Base-by-base conservation (phyloP, 2,329 filamentous ascomycete genomes). In the Hawksworthiomyces lignivorus region DNA sequence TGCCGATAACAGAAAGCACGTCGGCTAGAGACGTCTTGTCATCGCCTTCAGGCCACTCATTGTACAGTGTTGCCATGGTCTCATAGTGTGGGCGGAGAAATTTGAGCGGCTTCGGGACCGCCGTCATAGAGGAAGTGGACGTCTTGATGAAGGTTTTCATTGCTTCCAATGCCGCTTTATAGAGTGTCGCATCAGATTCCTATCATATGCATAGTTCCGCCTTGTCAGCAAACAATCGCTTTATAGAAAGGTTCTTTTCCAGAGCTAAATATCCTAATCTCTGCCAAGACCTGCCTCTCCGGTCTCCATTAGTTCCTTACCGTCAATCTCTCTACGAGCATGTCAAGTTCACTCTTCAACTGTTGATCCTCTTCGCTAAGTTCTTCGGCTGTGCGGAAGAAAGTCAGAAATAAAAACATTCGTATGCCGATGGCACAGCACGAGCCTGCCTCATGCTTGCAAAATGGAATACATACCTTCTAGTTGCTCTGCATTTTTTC, bases 121-220 rank as follows among this genome's bases (percentile, higher is more conserved):
- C 92, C 36, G 92, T 98, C 92, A 98, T 98, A 34, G 94, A 98
- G 46, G 89, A 97, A 52, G 92, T 98, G 46, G 92, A 95, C 43
- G 92, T 98, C 73, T 96, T 97, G 73, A 98, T 98, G 60, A 87
- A 94, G 57, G 82, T 87, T 72, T 96, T 97, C 80, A 98, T 96
- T 53, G 88, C 84, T 65, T 97, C 89, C 53, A 98, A 73, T 41
- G 92, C 85, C 46, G 89, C 79, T 63, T 89, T 90, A 72, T 97
- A 96, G 53, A 97, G 83, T 45, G 80, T 81, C 52, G 76, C 74
- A 67, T 97, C 85, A 52, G 83, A 75, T 70, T 97, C 92, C 87
- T 94, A n/a, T 9, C 6, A 7, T 11, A 21, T 3, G n/a, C 11
- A 4, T 6, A 18, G 3, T 30, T 21, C 9, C 14, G n/a, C n/a